Evolutionary conservation across 2,329 filamentous ascomycete species (phyloP).

Genomic region (Phyllosticta paracitricarpa): DNA sequence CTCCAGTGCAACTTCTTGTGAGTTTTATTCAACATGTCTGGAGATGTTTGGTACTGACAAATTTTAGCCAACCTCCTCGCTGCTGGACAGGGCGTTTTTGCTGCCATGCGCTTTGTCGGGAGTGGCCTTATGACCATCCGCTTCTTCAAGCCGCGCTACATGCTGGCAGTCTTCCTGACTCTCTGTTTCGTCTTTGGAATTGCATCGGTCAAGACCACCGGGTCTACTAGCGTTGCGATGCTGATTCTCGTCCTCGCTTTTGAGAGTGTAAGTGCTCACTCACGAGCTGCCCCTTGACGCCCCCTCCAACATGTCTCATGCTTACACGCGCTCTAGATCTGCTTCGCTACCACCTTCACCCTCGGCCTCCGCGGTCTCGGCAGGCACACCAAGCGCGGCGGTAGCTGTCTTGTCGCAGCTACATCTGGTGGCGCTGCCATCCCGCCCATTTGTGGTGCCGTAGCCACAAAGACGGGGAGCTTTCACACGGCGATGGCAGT

Average conservation of each 20-base stretch:
- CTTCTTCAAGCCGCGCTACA: slow-evolving; percentile 11
- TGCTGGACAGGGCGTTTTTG: slow-evolving; percentile 14
- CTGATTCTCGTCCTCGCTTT: slow-evolving; percentile 14
- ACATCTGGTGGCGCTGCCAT: slow-evolving; percentile 20
- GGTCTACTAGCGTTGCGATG: slow-evolving; percentile 12
- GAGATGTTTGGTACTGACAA: background rate
- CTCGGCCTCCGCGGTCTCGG: slow-evolving; percentile 19
- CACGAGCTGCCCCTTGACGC: background rate
- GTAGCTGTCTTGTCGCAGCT: slow-evolving; percentile 18
- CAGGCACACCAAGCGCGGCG: slow-evolving; percentile 20
- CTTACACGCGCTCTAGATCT: slow-evolving; percentile 4
- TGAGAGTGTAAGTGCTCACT: slow-evolving; percentile 11
- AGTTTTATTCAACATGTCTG: background rate
- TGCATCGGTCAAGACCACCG: slow-evolving; percentile 11
- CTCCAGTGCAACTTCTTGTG: slow-evolving; percentile 11
- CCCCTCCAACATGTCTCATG: background rate
- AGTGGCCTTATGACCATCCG: slow-evolving; percentile 13
- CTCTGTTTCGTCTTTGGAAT: slow-evolving; percentile 14
- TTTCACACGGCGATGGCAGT: slow-evolving; percentile 15
- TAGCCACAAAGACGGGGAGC: slow-evolving; percentile 11
- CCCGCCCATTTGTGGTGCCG: slow-evolving; percentile 16
- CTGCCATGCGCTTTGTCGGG: slow-evolving; percentile 16
- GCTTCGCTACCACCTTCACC: slow-evolving; percentile 18
- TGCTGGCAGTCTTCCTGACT: slow-evolving; percentile 14
- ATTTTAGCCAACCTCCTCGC: slow-evolving; percentile 14